These are phyloP conservation scores for Oryza glumipatula DNA, from an alignment of 176 grass and related monocot genomes.

Conservation along the genomic window DNA sequence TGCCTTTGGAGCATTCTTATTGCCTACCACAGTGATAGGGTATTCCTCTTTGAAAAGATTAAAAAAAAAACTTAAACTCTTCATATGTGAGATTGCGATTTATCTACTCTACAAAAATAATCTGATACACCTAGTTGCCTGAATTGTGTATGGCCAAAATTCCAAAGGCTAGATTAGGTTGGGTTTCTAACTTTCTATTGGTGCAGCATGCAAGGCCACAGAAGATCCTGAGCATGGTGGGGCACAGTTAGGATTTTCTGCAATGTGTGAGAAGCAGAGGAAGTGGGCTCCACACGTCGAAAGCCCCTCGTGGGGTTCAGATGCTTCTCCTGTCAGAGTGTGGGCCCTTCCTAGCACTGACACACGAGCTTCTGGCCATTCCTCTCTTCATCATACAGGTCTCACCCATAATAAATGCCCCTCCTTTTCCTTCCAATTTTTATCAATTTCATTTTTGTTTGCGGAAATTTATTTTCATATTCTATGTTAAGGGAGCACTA, in stretches of 20 bases:
- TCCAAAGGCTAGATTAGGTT: neutral
- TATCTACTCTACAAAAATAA: neutral
- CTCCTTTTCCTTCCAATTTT: neutral
- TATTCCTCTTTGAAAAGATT: neutral
- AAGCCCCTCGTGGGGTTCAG: constrained; percentile 2
- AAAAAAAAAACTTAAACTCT: no score
- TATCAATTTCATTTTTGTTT: neutral
- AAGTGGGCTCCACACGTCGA: neutral
- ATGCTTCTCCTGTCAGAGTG: neutral
- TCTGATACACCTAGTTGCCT: neutral
- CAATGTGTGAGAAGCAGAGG: neutral
- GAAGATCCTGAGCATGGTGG: neutral
- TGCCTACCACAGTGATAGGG: neutral
- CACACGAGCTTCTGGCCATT: neutral
- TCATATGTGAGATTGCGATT: neutral
- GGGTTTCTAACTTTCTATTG: neutral
- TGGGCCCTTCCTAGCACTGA: neutral
- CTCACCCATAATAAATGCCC: no score
- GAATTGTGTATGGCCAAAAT: neutral
- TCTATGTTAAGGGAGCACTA: neutral
- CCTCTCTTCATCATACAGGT: no score
- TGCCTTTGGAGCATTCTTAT: neutral
- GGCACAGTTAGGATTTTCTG: neutral
- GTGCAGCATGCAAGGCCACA: neutral
- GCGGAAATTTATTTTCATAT: neutral